phyloP scores from a whole-genome alignment of 768 basidiomycete genomes.

The Tylopilus intermedius region DNA sequence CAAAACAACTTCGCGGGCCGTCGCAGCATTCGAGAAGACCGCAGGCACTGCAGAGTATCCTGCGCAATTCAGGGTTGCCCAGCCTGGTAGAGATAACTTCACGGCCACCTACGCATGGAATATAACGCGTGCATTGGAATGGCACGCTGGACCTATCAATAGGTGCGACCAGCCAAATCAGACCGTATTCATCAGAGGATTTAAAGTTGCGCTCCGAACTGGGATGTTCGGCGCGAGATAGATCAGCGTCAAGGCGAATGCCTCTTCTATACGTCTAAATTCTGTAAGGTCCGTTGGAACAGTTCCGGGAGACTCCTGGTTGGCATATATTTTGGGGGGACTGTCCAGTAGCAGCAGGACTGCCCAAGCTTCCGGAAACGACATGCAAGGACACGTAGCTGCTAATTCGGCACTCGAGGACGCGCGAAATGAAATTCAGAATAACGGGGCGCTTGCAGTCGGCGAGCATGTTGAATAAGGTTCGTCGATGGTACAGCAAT shows the following conservation, averaged over 20 bases:
- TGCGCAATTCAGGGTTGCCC: slow-evolving; percentile 7
- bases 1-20: slow-evolving; percentile 22
- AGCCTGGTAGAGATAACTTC: background rate
- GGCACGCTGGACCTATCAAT: slow-evolving; percentile 8
- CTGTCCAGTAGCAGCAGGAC: background rate
- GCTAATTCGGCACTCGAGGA: background rate
- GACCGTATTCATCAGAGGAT: slow-evolving; percentile 25
- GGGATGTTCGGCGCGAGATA: background rate
- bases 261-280: background rate
- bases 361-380: background rate
- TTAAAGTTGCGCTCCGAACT: slow-evolving; percentile 16
- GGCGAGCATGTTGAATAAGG: background rate
- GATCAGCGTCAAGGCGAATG: background rate
- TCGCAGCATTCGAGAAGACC: slow-evolving; percentile 18
- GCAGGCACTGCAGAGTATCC: background rate
- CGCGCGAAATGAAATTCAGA: slow-evolving; percentile 1
- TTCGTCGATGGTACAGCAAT: background rate
- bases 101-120: slow-evolving; percentile 11
- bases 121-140: slow-evolving; percentile 1
- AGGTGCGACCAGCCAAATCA: slow-evolving; percentile 15
- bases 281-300: background rate
- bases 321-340: background rate
- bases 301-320: background rate
- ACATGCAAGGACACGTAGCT: background rate
- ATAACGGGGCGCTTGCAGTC: background rate